Conservation (phyloP, 768 basidiomycete species). For the Amanita subjunquillea region DNA sequence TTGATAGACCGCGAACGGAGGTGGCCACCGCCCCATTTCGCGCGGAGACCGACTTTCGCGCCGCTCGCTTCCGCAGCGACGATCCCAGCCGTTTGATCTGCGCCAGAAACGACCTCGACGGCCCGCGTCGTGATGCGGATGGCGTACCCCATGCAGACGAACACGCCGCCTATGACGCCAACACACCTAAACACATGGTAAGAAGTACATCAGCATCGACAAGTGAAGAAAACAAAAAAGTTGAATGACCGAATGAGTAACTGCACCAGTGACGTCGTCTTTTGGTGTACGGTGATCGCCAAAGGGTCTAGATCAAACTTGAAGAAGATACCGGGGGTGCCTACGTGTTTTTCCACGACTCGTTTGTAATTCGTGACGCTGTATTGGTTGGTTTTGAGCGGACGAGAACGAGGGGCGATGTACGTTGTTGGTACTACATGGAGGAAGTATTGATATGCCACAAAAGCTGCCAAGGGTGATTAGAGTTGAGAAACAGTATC, state of each 20-base stretch:
- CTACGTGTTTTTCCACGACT: constrained; percentile 59
- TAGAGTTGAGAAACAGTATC: neutral
- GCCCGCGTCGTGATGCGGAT: constrained; percentile 56
- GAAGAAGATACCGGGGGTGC: constrained; percentile 95
- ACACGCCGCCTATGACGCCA: constrained; percentile 91
- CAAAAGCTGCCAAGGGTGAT: constrained; percentile 45
- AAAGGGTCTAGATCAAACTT: constrained; percentile 95
- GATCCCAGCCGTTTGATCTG: constrained; percentile 34
- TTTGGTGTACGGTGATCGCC: constrained; percentile 74
- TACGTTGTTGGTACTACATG: constrained; percentile 96
- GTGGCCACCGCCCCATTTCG: constrained; percentile 60
- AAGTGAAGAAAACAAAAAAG: neutral
- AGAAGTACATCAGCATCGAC: neutral
- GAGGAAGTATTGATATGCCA: constrained; percentile 91
- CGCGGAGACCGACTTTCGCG: constrained; percentile 41
- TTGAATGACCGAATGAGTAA: constrained; percentile 58
- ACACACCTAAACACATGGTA: constrained; percentile 36
- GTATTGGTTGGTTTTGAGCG: constrained; percentile 77
- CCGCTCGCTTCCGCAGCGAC: constrained; percentile 58
- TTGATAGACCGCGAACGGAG: constrained; percentile 42
- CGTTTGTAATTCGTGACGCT: constrained; percentile 90
- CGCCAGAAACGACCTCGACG: constrained; percentile 54
- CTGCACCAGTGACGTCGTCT: constrained; percentile 74
- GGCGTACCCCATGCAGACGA: constrained; percentile 77
- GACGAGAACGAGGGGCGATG: constrained; percentile 55